Conservation (phyloP, 2,329 filamentous ascomycete species). For the Monosporascus sp. region DNA sequence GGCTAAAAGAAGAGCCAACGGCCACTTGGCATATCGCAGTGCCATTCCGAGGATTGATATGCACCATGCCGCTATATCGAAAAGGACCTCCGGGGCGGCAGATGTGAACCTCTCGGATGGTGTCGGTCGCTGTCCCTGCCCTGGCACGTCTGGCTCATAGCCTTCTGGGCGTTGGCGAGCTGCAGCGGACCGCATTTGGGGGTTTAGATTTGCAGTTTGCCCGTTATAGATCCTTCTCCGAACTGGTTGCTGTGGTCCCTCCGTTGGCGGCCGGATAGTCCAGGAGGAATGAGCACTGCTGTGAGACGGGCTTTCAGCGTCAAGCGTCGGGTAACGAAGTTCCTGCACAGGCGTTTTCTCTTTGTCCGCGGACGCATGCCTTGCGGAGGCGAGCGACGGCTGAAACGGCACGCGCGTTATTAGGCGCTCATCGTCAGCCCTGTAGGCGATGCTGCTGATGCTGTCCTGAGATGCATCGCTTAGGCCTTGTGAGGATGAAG, state of each 20-base stretch:
- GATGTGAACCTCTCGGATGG: conserved; percentile 28
- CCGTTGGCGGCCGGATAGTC: conserved; percentile 27
- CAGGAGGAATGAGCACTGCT: conserved; percentile 29
- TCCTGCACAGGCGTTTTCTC: conserved; percentile 43
- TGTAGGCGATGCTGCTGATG: conserved; percentile 47
- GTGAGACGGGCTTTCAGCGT: conserved; percentile 34
- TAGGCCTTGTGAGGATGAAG: conserved; percentile 35
- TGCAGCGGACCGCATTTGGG: conserved; percentile 8
- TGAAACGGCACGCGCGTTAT: conserved; percentile 51
- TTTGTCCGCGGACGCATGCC: conserved; percentile 21
- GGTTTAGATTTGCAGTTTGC: conserved; percentile 13
- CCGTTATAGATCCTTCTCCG: conserved; percentile 23
- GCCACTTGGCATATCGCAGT: conserved; percentile 57
- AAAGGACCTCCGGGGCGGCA: conserved; percentile 33
- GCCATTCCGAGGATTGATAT: conserved; percentile 53
- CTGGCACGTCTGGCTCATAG: conserved; percentile 8
- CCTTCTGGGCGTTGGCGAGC: conserved; percentile 3
- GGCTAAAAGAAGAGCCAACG: conserved; percentile 57
- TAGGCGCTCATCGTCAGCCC: conserved; percentile 50
- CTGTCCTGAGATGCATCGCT: conserved; percentile 51
- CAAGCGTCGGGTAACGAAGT: conserved; percentile 48
- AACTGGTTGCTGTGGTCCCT: conserved; percentile 17
- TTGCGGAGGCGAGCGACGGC: conserved; percentile 38
- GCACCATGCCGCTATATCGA: conserved; percentile 42
- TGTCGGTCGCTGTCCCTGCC: conserved; percentile 8